These are phyloP conservation scores for Phytophthora meadii DNA, from an alignment of 352 stramenopile genomes.

Conservation along the genomic window DNA sequence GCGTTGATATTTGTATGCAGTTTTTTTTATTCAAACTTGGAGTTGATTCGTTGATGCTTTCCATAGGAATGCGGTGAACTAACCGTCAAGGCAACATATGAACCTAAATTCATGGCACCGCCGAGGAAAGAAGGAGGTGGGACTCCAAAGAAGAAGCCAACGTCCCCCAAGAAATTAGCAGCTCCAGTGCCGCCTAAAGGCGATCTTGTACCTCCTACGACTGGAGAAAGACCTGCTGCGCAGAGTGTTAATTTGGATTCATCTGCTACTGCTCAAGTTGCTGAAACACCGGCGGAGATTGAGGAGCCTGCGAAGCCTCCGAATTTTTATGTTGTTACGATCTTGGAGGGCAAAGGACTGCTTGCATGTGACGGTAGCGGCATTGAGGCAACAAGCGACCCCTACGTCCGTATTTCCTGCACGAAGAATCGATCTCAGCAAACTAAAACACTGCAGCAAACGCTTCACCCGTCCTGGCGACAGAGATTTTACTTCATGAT, in stretches of 20 bases:
- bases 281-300: neutral
- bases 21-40: too few species aligned
- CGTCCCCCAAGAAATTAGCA: slow-evolving; percentile 10
- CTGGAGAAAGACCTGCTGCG: slow-evolving; percentile 20
- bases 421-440: slow-evolving; percentile 63
- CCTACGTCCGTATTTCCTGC: slow-evolving; percentile 65
- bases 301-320: slow-evolving; percentile 17
- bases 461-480: slow-evolving; percentile 67
- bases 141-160: slow-evolving; percentile 11
- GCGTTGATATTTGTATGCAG: neutral
- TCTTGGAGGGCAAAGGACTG: slow-evolving; percentile 66
- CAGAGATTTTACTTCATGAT: slow-evolving; percentile 78
- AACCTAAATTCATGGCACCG: slow-evolving; percentile 47
- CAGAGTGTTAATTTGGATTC: neutral
- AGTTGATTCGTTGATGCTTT: neutral
- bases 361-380: slow-evolving; percentile 64
- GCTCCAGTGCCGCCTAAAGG: slow-evolving; percentile 7
- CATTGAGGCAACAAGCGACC: slow-evolving; percentile 67
- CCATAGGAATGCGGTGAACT: slow-evolving; percentile 39
- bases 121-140: slow-evolving; percentile 9
- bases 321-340: slow-evolving; percentile 74
- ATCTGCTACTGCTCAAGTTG: neutral
- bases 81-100: slow-evolving; percentile 51
- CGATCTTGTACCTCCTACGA: neutral
- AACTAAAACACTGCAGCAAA: slow-evolving; percentile 73